Evolutionary conservation across 1,139 yeast genomes (phyloP).

Genomic region (Waltiozyma sp.): DNA sequence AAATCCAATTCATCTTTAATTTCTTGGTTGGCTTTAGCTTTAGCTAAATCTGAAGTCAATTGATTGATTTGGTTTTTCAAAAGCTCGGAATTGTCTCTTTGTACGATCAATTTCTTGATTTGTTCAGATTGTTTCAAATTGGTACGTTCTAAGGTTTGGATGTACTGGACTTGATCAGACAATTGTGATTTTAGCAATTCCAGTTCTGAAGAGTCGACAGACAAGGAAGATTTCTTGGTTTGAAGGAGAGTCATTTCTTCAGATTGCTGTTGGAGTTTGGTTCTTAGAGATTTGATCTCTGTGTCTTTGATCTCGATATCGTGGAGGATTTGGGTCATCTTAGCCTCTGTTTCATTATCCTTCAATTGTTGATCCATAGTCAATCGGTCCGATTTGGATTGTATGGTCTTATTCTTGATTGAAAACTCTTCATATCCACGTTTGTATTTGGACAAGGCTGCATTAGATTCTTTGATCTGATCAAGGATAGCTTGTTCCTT

Average conservation of each 20-base stretch:
- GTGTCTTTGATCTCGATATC: slow-evolving; percentile 11
- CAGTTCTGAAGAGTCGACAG: slow-evolving; percentile 1
- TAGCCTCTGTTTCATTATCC: not conserved
- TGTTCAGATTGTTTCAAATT: slow-evolving; percentile 37
- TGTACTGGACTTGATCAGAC: slow-evolving; percentile 43
- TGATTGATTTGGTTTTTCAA: slow-evolving; percentile 39
- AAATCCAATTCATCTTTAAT: slow-evolving; percentile 41
- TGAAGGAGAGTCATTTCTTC: slow-evolving; percentile 2
- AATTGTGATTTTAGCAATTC: slow-evolving; percentile 38
- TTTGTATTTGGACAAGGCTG: slow-evolving; percentile 11
- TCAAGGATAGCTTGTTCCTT: slow-evolving; percentile 4
- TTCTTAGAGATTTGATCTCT: slow-evolving; percentile 21
- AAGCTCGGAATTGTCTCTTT: slow-evolving; percentile 36
- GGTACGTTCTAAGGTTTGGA: slow-evolving; percentile 44
- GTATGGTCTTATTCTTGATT: not conserved
- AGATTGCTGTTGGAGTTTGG: slow-evolving; percentile 21
- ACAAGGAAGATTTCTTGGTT: not conserved
- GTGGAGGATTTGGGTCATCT: not conserved
- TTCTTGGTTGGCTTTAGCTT: slow-evolving; percentile 34
- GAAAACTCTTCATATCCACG: slow-evolving; percentile 11
- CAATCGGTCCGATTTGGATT: not conserved
- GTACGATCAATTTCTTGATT: slow-evolving; percentile 29
- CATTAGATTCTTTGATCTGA: slow-evolving; percentile 10
- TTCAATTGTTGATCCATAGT: not conserved
- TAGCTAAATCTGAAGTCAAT: slow-evolving; percentile 31